These are phyloP conservation scores for Paxillus involutus DNA, from an alignment of 768 basidiomycete genomes.

Conservation along the genomic window DNA sequence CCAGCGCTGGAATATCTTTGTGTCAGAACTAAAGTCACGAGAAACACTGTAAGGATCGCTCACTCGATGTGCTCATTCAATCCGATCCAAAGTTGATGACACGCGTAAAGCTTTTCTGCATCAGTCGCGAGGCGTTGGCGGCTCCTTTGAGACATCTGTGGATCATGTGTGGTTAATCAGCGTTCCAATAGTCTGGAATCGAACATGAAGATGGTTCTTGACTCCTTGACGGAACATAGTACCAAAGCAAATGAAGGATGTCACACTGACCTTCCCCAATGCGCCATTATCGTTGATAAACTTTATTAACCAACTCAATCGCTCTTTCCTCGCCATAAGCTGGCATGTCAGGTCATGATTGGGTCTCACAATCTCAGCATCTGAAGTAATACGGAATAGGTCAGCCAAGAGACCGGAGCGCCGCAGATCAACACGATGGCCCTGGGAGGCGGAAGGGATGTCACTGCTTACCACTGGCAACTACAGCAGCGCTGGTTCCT, in stretches of 20 bases:
- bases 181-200: background rate
- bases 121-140: conserved; percentile 76
- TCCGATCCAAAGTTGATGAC: conserved; percentile 76
- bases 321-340: conserved; percentile 68
- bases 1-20: conserved; percentile 41
- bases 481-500: conserved; percentile 66
- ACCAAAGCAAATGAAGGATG: background rate
- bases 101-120: conserved; percentile 85
- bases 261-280: conserved; percentile 58
- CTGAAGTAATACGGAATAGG: conserved; percentile 28
- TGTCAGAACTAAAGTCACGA: background rate
- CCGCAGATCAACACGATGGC: background rate
- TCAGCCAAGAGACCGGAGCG: background rate
- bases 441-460: background rate
- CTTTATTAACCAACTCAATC: conserved; percentile 80
- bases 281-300: conserved; percentile 89
- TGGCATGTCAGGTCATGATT: conserved; percentile 84
- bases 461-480: conserved; percentile 62
- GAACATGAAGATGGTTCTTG: background rate
- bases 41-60: conserved; percentile 18
- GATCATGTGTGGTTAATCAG: conserved; percentile 1
- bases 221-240: background rate
- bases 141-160: conserved; percentile 77
- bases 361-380: conserved; percentile 64
- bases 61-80: conserved; percentile 70